These are phyloP conservation scores for Boletus huronensis DNA, from an alignment of 768 basidiomycete genomes.

Conservation along the genomic window DNA sequence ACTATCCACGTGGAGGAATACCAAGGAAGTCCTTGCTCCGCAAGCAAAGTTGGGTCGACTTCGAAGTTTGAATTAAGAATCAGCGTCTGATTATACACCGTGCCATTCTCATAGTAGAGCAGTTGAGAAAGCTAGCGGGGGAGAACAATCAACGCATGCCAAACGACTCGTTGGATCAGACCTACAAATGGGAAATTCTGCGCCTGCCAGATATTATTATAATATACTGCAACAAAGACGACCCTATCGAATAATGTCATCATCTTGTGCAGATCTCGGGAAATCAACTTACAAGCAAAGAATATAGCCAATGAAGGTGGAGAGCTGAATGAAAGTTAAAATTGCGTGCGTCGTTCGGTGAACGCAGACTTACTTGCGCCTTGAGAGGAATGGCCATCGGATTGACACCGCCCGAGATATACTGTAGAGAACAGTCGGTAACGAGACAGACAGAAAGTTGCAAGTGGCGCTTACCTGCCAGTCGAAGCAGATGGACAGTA, in stretches of 20 bases:
- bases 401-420: slow-evolving; percentile 34
- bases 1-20: slow-evolving; percentile 29
- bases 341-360: background rate
- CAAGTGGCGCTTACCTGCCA: slow-evolving; percentile 37
- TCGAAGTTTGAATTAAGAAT: slow-evolving; percentile 53
- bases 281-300: slow-evolving; percentile 48
- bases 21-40: slow-evolving; percentile 34
- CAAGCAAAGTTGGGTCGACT: slow-evolving; percentile 48
- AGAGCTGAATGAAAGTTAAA: slow-evolving; percentile 28
- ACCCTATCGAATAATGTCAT: slow-evolving; percentile 23
- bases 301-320: slow-evolving; percentile 47
- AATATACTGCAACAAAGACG: slow-evolving; percentile 39
- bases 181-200: slow-evolving; percentile 58
- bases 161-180: slow-evolving; percentile 25
- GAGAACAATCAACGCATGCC: background rate
- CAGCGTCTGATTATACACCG: slow-evolving; percentile 47
- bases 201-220: slow-evolving; percentile 53
- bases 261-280: background rate
- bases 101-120: slow-evolving; percentile 51
- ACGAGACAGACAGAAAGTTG: background rate
- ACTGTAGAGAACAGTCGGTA: slow-evolving; percentile 11
- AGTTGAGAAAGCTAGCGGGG: slow-evolving; percentile 41
- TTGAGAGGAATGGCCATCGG: slow-evolving; percentile 54
- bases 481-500: slow-evolving; percentile 60
- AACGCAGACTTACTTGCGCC: slow-evolving; percentile 37